A percentile compares a stretch with the other conserved stretches of the same genome.
Conservation (phyloP, 495 filamentous ascomycete genomes). For the Penicillium roqueforti region DNA sequence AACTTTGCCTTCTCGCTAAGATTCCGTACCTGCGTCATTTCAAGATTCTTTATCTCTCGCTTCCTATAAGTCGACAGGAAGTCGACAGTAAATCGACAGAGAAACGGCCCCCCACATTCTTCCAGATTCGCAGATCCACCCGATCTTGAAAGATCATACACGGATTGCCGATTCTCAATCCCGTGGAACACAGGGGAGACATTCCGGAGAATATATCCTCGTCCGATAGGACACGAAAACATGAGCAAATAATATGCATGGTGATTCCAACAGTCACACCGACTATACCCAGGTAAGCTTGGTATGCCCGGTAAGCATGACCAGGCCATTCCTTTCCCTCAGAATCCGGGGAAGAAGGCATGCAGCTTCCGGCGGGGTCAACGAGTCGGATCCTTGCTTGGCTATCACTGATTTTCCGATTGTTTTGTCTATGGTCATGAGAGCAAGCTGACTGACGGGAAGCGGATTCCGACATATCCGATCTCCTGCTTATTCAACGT, state of each 20-base stretch:
- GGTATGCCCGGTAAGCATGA: slow-evolving; percentile 1
- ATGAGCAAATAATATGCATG: background rate
- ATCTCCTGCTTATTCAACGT: background rate
- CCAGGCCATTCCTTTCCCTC: background rate
- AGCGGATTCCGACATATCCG: slow-evolving; percentile 6
- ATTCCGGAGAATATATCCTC: background rate
- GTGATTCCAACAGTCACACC: background rate
- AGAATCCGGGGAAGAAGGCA: slow-evolving; percentile 3
- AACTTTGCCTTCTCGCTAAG: background rate
- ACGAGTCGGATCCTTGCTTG: background rate
- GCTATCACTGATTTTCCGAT: background rate
- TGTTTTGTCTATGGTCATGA: background rate
- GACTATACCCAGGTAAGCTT: background rate
- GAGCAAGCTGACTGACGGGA: background rate
- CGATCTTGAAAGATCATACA: background rate
- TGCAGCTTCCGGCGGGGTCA: slow-evolving; percentile 2
- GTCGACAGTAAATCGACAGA: background rate
- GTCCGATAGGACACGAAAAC: slow-evolving; percentile 1
- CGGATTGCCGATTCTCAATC: slow-evolving; percentile 2
- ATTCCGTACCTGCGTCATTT: background rate
- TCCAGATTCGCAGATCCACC: background rate
- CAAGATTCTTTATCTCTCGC: background rate
- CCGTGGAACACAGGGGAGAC: slow-evolving; percentile 1
- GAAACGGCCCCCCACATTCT: slow-evolving; percentile 1
- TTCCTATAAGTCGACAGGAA: too few relatives aligned